A percentile compares a stretch with the other conserved stretches of the same genome.
These are phyloP conservation scores for Phytophthora agathidicida DNA, from an alignment of 352 stramenopile species.

Conservation along the genomic window DNA sequence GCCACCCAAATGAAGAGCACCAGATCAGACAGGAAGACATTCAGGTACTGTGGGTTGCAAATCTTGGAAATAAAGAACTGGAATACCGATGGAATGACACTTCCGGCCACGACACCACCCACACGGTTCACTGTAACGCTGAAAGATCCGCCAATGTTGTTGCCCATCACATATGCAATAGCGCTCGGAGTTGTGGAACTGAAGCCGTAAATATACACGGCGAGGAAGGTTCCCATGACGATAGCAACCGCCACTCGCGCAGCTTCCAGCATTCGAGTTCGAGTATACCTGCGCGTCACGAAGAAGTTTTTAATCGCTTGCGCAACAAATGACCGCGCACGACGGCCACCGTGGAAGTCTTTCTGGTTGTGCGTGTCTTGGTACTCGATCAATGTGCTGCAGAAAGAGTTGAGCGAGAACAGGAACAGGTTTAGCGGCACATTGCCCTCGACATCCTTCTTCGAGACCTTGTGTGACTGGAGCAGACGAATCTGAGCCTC, in stretches of 20 bases:
- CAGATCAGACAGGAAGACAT: constrained; percentile 53
- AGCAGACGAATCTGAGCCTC: constrained; percentile 62
- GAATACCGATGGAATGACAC: constrained; percentile 82
- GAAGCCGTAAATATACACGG: constrained; percentile 80
- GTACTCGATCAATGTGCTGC: constrained; percentile 76
- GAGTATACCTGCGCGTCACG: constrained; percentile 46
- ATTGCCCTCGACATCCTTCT: constrained; percentile 82
- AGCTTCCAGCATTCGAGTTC: constrained; percentile 44
- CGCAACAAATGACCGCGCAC: constrained; percentile 56
- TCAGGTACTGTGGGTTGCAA: constrained; percentile 46
- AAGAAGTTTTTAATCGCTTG: constrained; percentile 60
- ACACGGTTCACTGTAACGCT: constrained; percentile 85
- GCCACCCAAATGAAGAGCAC: constrained; percentile 78
- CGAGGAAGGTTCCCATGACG: constrained; percentile 66
- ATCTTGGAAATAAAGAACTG: constrained; percentile 86
- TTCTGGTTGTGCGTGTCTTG: constrained; percentile 71
- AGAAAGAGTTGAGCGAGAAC: constrained; percentile 87
- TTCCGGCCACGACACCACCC: constrained; percentile 80
- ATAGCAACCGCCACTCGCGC: constrained; percentile 68
- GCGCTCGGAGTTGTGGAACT: constrained; percentile 63
- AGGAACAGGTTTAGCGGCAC: constrained; percentile 83
- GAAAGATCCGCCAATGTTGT: constrained; percentile 79
- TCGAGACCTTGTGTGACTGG: constrained; percentile 52
- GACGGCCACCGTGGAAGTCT: constrained; percentile 49
- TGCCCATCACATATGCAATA: constrained; percentile 83